Conservation (phyloP, 2,329 filamentous ascomycete genomes). For the Lecanosticta acicola region DNA sequence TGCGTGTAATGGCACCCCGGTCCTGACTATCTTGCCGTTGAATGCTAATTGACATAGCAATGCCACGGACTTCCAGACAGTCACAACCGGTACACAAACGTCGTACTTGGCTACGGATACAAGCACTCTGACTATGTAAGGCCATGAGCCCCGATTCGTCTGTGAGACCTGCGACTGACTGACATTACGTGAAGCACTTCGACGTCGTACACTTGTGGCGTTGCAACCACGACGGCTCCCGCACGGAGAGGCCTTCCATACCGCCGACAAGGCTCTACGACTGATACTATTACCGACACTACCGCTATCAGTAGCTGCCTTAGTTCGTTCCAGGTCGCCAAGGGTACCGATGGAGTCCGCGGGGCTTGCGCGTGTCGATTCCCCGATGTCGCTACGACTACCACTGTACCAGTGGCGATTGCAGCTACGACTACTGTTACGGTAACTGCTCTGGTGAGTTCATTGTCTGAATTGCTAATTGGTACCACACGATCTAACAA, state of each 20-base stretch:
- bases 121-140: neutral
- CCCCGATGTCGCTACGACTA: neutral
- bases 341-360: neutral
- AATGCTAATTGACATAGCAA: slow-evolving; percentile 1
- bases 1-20: too few relatives aligned
- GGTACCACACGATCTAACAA: neutral
- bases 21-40: too few relatives aligned
- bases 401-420: neutral
- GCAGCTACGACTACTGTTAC: neutral
- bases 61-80: neutral
- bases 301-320: neutral
- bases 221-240: too few relatives aligned
- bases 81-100: neutral
- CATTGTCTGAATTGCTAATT: too few relatives aligned
- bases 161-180: neutral
- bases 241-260: neutral
- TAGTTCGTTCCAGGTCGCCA: neutral
- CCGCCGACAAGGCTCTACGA: neutral
- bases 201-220: neutral
- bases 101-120: neutral
- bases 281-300: neutral
- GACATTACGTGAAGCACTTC: neutral
- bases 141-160: neutral
- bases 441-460: neutral
- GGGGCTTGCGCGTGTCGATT: neutral